A percentile compares a stretch with the other conserved stretches of the same genome.
Conservation (phyloP, 257 asterid genomes). For the Plantago major region DNA sequence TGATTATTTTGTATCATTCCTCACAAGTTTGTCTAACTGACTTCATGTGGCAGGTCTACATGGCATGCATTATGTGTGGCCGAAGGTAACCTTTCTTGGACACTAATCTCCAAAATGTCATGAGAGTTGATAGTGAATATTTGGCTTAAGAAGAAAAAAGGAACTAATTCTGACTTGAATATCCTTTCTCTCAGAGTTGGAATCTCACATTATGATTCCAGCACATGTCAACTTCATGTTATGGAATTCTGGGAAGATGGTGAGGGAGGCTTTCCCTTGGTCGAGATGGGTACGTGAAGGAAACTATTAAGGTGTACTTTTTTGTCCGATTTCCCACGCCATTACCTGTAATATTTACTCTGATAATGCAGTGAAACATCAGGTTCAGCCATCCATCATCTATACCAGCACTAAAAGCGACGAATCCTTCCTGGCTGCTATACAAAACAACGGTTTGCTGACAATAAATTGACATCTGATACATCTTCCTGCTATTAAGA, state of each 20-base stretch:
- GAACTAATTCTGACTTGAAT: constrained; percentile 14
- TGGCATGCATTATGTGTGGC: constrained; percentile 88
- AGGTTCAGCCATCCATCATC: constrained; percentile 79
- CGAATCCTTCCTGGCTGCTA: constrained; percentile 70
- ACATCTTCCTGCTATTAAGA: constrained; percentile 21
- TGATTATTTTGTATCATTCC: neutral
- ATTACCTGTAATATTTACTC: constrained; percentile 10
- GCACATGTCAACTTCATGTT: constrained; percentile 67
- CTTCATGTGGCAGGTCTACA: constrained; percentile 62
- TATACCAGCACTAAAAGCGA: constrained; percentile 94
- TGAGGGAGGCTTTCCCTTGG: constrained; percentile 57
- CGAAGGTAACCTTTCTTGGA: constrained; percentile 51
- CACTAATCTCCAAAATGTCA: constrained; percentile 8
- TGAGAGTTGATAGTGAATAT: constrained; percentile 10
- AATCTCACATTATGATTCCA: constrained; percentile 78
- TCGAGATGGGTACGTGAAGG: constrained; percentile 71
- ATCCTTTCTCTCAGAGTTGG: constrained; percentile 62
- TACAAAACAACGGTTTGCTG: constrained; percentile 63
- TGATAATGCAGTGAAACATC: constrained; percentile 69
- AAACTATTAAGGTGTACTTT: constrained; percentile 12
- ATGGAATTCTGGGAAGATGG: constrained; percentile 93
- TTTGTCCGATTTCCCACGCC: constrained; percentile 18
- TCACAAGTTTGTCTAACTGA: constrained; percentile 16
- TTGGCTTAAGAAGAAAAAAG: constrained; percentile 17
- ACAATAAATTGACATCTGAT: constrained; percentile 18